Evolutionary conservation across 2,329 filamentous ascomycete genomes (phyloP).

Genomic region (Aspergillus piperis): DNA sequence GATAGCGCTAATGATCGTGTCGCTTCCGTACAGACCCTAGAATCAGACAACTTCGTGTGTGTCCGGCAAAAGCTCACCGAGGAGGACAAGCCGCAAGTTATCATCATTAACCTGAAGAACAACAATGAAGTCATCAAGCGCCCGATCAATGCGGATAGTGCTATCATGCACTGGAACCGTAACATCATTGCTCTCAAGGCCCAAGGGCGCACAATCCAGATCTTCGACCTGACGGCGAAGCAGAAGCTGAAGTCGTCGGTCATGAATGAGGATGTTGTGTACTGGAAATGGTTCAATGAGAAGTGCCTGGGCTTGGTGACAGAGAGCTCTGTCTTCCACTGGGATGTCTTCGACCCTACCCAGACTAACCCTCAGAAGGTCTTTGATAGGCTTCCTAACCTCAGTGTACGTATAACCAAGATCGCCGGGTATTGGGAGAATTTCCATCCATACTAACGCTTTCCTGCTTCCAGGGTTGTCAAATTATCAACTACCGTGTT

Average conservation of each 20-base stretch:
- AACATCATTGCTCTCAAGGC: conserved; percentile 97
- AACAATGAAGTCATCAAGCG: conserved; percentile 91
- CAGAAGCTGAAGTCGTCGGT: conserved; percentile 94
- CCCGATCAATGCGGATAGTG: conserved; percentile 98
- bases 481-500: conserved; percentile 99
- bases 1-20: conserved; percentile 23
- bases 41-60: conserved; percentile 96
- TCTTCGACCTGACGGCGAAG: conserved; percentile 92
- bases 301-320: conserved; percentile 86
- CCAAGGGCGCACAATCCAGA: conserved; percentile 90
- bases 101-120: conserved; percentile 98
- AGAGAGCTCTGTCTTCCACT: conserved; percentile 89
- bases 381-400: conserved; percentile 90
- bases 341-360: conserved; percentile 88
- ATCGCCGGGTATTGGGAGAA: not conserved
- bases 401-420: conserved; percentile 63
- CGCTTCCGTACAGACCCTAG: conserved; percentile 70
- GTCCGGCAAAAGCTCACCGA: conserved; percentile 91
- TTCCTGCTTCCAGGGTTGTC: conserved; percentile 66
- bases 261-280: conserved; percentile 96
- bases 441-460: conserved; percentile 3
- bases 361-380: conserved; percentile 82
- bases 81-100: conserved; percentile 82
- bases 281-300: conserved; percentile 99
- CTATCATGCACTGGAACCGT: conserved; percentile 97